Evolutionary conservation across 805 yeast species (phyloP).

Genomic region (Kodamaea kaohsiungensis): DNA sequence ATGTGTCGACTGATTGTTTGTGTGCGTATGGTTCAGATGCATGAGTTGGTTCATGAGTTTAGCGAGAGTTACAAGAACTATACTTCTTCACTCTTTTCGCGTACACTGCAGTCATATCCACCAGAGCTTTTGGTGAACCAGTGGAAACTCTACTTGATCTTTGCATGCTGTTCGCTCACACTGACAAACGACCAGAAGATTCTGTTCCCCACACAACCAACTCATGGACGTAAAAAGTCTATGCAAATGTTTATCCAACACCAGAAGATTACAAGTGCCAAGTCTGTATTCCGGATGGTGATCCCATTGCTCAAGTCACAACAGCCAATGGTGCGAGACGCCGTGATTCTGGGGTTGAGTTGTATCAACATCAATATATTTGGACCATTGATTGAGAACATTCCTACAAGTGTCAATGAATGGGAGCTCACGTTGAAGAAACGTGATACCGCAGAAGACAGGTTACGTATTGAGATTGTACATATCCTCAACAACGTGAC

Average conservation of each 20-base stretch:
- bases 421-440: conserved; percentile 41
- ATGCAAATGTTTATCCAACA: conserved; percentile 84
- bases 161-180: conserved; percentile 89
- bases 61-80: conserved; percentile 46
- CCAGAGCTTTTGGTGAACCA: conserved; percentile 78
- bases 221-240: conserved; percentile 74
- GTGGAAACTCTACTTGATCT: conserved; percentile 86
- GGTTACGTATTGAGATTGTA: conserved; percentile 70
- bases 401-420: conserved; percentile 58
- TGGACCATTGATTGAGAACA: conserved; percentile 73
- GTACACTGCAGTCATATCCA: conserved; percentile 35
- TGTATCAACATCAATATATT: conserved; percentile 89
- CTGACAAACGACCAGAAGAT: conserved; percentile 84
- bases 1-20: conserved; percentile 90
- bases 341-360: conserved; percentile 85
- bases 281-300: conserved; percentile 83
- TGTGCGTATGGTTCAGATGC: conserved; percentile 81
- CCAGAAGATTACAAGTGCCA: conserved; percentile 90
- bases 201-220: conserved; percentile 48
- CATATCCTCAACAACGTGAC: conserved; percentile 74
- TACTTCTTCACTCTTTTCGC: conserved; percentile 38
- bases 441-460: conserved; percentile 38
- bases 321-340: conserved; percentile 72
- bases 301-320: conserved; percentile 75
- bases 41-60: conserved; percentile 61